phyloP scores from a whole-genome alignment of 176 grass and related monocot genomes.

The Areca catechu region DNA sequence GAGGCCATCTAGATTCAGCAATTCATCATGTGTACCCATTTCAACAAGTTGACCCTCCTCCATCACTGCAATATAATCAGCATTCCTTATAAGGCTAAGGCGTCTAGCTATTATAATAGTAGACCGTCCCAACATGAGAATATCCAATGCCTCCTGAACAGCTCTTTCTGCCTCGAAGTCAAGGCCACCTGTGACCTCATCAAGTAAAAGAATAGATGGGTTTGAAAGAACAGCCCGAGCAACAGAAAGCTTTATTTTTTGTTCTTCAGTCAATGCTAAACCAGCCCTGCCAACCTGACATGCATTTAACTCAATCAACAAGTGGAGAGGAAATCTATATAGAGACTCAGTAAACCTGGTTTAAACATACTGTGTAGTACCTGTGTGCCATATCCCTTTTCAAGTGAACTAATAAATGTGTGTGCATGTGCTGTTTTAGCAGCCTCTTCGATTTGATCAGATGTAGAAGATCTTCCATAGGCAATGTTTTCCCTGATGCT shows the following conservation, averaged over 20 bases:
- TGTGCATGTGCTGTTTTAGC: constrained; percentile 98
- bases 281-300: constrained; percentile 85
- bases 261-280: constrained; percentile 77
- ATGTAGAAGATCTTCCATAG: constrained; percentile 83
- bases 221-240: constrained; percentile 92
- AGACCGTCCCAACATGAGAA: constrained; percentile 98
- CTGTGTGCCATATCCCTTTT: constrained; percentile 97
- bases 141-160: constrained; percentile 92
- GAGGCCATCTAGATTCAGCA: constrained; percentile 82
- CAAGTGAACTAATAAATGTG: constrained; percentile 85
- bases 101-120: constrained; percentile 99
- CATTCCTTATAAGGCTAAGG: constrained; percentile 88
- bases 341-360: too few relatives aligned
- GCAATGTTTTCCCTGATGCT: constrained; percentile 97
- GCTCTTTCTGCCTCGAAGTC: constrained; percentile 99
- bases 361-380: constrained; percentile 10
- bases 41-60: constrained; percentile 98
- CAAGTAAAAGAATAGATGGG: constrained; percentile 89
- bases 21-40: constrained; percentile 98
- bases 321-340: not conserved
- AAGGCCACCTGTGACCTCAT: constrained; percentile 96
- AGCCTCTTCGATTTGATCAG: constrained; percentile 95
- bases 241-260: constrained; percentile 96
- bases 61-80: constrained; percentile 99
- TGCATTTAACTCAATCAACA: constrained; percentile 17